phyloP scores from a whole-genome alignment of 257 asterid species.

The Osmanthus fragrans region DNA sequence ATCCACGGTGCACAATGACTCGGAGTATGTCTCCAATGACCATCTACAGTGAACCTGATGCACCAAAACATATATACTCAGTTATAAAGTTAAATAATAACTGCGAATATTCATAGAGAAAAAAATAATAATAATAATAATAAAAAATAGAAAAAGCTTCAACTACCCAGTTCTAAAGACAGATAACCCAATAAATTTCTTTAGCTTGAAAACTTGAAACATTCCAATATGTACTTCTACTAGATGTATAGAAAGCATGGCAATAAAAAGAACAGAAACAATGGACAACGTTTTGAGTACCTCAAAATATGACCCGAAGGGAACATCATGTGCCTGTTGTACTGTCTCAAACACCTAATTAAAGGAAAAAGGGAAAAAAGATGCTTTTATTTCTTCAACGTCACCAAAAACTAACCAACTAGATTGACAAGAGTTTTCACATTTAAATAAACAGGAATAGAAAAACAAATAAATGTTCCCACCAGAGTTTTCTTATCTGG shows the following conservation, averaged over 20 bases:
- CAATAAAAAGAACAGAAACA: slow-evolving; percentile 13
- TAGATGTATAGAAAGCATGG: slow-evolving; percentile 3
- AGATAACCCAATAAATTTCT: neutral
- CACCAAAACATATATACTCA: slow-evolving; percentile 18
- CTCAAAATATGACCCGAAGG: slow-evolving; percentile 94
- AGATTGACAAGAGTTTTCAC: neutral
- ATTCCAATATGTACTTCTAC: slow-evolving; percentile 2
- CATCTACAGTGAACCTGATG: slow-evolving; percentile 85
- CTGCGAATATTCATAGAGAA: neutral
- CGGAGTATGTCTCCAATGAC: slow-evolving; percentile 60
- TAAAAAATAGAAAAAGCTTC: neutral
- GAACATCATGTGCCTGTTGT: slow-evolving; percentile 93
- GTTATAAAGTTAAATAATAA: neutral
- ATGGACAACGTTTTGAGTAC: slow-evolving; percentile 36
- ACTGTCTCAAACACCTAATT: slow-evolving; percentile 81
- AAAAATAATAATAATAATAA: no score
- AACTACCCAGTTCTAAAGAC: neutral
- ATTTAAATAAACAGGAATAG: neutral
- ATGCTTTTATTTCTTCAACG: slow-evolving; percentile 15
- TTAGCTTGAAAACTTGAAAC: neutral
- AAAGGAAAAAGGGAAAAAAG: slow-evolving; percentile 10
- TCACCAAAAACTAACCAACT: neutral
- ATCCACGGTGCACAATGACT: slow-evolving; percentile 64
- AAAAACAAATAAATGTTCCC: neutral
- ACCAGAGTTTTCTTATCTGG: slow-evolving; percentile 77